phyloP scores from a whole-genome alignment of 208 protist genomes.

The Acanthamoeba royreba region DNA sequence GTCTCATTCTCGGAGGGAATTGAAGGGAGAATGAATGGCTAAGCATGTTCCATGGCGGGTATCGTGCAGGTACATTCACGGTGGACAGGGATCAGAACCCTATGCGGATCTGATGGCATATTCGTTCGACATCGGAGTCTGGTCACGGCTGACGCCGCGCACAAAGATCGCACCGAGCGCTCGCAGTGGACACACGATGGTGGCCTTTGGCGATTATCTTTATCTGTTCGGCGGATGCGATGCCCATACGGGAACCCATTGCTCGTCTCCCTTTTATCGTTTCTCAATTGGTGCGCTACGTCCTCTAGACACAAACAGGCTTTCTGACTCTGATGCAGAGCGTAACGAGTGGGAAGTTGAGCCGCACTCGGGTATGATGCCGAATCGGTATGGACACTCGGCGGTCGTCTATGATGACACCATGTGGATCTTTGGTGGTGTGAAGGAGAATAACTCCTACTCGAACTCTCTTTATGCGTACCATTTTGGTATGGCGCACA shows the following conservation, averaged over 20 bases:
- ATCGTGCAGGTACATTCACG: too few relatives aligned
- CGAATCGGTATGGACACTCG: neutral
- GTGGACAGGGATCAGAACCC: too few relatives aligned
- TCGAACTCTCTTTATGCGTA: neutral
- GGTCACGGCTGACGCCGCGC: neutral
- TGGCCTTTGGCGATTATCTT: neutral
- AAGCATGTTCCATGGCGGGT: too few relatives aligned
- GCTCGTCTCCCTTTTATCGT: neutral
- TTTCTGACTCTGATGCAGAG: neutral
- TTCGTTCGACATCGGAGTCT: too few relatives aligned
- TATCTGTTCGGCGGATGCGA: neutral
- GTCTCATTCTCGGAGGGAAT: too few relatives aligned
- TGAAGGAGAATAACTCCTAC: neutral
- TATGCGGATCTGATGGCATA: too few relatives aligned
- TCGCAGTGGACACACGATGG: neutral
- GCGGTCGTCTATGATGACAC: neutral
- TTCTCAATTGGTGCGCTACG: neutral
- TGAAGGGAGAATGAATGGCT: too few relatives aligned
- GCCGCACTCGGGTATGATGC: neutral
- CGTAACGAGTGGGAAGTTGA: neutral
- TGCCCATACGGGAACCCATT: neutral
- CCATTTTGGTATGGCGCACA: conserved; percentile 9
- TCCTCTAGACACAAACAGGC: neutral
- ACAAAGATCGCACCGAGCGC: neutral
- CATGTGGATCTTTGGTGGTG: conserved; percentile 28